Base-by-base conservation (phyloP, 2,329 filamentous ascomycete genomes). In the Fusarium fracticaudum region DNA sequence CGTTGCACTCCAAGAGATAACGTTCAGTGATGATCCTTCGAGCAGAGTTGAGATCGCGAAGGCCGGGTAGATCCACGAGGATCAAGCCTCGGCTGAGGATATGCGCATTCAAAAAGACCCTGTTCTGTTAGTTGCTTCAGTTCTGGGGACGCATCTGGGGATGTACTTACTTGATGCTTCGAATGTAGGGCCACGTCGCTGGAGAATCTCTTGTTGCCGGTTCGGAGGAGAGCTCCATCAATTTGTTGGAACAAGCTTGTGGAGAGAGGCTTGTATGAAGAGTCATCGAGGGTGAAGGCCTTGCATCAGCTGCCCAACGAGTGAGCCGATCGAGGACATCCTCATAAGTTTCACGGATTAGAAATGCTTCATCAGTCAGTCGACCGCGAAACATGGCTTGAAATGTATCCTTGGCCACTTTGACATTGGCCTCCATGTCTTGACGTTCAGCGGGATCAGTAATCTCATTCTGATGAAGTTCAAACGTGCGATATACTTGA, bases 31-130 rank as follows among this genome's bases (percentile, higher is more conserved):
- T 83, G 29, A 75, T 78, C 40, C 80, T 76, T 8, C 86, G 80
- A 17, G 85, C 85, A 7, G 81, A 79, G 70, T 88, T 87, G 33
- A 83, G 62, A 73, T 88, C 86, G 2, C 84, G 85, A 14, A 88
- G 83, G 1, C 86, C 86, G 18, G 44, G 40, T 1, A 88, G 81
- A 65, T 88, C 86, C 1, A 86, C 86, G 12, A 88, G 80, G 8
- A 87, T 76, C 2, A 88, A 79, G 0, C 86, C 86, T 60, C 83
- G 85, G 64, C 84, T 86, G 14, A 88, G 74, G 24, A 88, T 86
- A 67, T 86, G 77, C 1, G 86, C 82, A 20, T 84, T 83, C 17
- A 83, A 69, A 45, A 79, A 85, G 1, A 88, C 84, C 57, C 85
- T 87, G 43, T n/a, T 8, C 12, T 31, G 60, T 80, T 18, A 81